Evolutionary conservation across 176 grass and related monocot genomes (phyloP).

Genomic region (Phyllostachys edulis): DNA sequence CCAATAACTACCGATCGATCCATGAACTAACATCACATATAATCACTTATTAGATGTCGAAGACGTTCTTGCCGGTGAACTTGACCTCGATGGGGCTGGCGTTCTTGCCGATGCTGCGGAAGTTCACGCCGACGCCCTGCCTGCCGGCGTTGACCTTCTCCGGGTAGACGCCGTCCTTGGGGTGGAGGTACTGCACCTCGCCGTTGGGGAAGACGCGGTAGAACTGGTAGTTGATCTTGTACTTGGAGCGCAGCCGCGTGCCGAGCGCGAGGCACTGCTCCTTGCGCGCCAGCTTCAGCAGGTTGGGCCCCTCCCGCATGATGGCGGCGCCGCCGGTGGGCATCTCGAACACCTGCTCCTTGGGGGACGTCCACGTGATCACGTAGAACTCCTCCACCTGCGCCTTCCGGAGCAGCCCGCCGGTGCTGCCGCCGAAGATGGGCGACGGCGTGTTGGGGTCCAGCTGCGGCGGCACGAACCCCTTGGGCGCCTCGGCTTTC

Average conservation of each 20-base stretch:
- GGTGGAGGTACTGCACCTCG: slow-evolving; percentile 99
- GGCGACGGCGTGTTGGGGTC: slow-evolving; percentile 93
- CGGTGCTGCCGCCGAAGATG: slow-evolving; percentile 96
- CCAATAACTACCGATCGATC: not conserved
- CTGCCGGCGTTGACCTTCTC: slow-evolving; percentile 95
- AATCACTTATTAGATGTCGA: slow-evolving; percentile 41
- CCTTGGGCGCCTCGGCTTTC: slow-evolving; percentile 52
- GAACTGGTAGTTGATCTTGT: slow-evolving; percentile 99
- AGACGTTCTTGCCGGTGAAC: slow-evolving; percentile 94
- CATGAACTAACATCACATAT: not conserved
- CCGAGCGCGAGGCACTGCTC: slow-evolving; percentile 97
- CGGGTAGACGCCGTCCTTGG: slow-evolving; percentile 98
- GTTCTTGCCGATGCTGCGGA: slow-evolving; percentile 92
- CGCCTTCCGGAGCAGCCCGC: slow-evolving; percentile 90
- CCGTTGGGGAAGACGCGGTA: slow-evolving; percentile 98
- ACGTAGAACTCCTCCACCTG: slow-evolving; percentile 99
- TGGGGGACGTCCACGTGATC: slow-evolving; percentile 94
- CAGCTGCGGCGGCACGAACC: slow-evolving; percentile 92
- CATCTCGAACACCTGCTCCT: slow-evolving; percentile 99
- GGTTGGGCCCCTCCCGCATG: slow-evolving; percentile 94
- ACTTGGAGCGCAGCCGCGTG: slow-evolving; percentile 76
- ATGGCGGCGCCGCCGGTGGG: slow-evolving; percentile 87
- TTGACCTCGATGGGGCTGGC: slow-evolving; percentile 93
- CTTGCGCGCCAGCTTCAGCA: slow-evolving; percentile 92
- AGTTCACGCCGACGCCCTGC: slow-evolving; percentile 74